phyloP scores from a whole-genome alignment of 768 basidiomycete genomes.

The Pulveroboletus ravenelii region DNA sequence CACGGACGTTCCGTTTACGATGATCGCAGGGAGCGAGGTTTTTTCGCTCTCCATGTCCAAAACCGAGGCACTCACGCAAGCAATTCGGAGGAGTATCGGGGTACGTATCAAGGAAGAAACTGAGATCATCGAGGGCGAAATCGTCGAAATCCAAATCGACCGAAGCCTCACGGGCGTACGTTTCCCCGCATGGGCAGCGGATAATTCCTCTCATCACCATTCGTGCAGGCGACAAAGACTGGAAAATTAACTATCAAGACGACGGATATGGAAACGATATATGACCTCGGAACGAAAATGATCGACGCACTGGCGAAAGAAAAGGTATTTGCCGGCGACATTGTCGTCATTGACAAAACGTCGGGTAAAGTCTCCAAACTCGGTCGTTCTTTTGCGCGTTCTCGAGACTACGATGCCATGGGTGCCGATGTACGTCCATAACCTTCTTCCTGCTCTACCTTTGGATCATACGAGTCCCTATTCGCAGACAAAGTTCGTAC shows the following conservation, averaged over 20 bases:
- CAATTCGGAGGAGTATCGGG: slow-evolving; percentile 92
- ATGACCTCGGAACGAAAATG: slow-evolving; percentile 98
- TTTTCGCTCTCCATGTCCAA: slow-evolving; percentile 98
- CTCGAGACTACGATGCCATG: slow-evolving; percentile 98
- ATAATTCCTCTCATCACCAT: background rate
- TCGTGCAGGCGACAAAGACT: slow-evolving; percentile 84
- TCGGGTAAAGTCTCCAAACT: slow-evolving; percentile 96
- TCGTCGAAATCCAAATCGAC: slow-evolving; percentile 98
- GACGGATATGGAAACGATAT: slow-evolving; percentile 99
- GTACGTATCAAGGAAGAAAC: slow-evolving; percentile 97
- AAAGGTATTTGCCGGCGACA: slow-evolving; percentile 92
- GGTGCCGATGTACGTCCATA: slow-evolving; percentile 96
- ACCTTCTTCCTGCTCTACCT: slow-evolving; percentile 10
- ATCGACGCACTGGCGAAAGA: slow-evolving; percentile 96
- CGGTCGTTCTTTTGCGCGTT: slow-evolving; percentile 93
- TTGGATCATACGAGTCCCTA: background rate
- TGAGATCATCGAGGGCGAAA: slow-evolving; percentile 96
- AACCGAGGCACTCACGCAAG: slow-evolving; percentile 96
- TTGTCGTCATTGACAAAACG: slow-evolving; percentile 95
- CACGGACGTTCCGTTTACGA: slow-evolving; percentile 93
- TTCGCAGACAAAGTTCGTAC: slow-evolving; percentile 90
- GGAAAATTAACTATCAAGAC: slow-evolving; percentile 97
- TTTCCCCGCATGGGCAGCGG: background rate
- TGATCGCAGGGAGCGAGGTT: slow-evolving; percentile 96
- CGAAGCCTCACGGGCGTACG: slow-evolving; percentile 89